Evolutionary conservation across 441 rosid genomes (phyloP), one percentile per base, ranked within the genome.

Genomic region (Pelargonium citronellum): DNA sequence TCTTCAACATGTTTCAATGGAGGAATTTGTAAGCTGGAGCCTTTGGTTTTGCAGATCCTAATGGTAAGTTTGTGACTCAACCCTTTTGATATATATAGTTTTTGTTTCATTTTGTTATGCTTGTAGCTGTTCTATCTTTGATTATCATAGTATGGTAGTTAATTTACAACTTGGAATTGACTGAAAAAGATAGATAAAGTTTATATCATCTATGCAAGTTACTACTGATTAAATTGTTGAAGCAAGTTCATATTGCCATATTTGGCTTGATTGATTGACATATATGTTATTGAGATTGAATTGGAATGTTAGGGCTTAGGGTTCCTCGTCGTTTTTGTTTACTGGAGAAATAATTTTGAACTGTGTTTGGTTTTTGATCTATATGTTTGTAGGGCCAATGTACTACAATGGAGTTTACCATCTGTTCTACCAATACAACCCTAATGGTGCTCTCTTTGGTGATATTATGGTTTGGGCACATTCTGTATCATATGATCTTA

Each of bases 401-500:
- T 65, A 51, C 22, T 9, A 71, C 41, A 65, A 51, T n/a, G 69
- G 74, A 64, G 49, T 71, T 15, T 71, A 71, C 62, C 74, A 71
- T 65, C 55, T 71, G 74, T 71, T 71, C 74, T 71, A 64, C 58
- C 58, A 51, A 51, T 51, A 51, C 58, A 51, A 51, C 57, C 57
- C 57, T 15, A 53, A 55, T 7, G 69, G 74, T 49, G 69, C 74
- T 7, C 19, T 65, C 49, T 71, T 64, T 37, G 67, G 69, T 19
- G 64, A 66, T 49, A 65, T 64, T 27, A 71, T 71, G 51, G 65
- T 69, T 27, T 69, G 67, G 72, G 72, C 72, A 57, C 72, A 69
- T 69, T 61, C 72, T 19, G 19, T 61, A 57, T 69, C 72, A 37
- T 43, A 61, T 12, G 72, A 69, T 69, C 67, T 69, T 24, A 16